Evolutionary conservation across 257 asterid species (phyloP).

Genomic region (Dorcoceras hygrometricum): DNA sequence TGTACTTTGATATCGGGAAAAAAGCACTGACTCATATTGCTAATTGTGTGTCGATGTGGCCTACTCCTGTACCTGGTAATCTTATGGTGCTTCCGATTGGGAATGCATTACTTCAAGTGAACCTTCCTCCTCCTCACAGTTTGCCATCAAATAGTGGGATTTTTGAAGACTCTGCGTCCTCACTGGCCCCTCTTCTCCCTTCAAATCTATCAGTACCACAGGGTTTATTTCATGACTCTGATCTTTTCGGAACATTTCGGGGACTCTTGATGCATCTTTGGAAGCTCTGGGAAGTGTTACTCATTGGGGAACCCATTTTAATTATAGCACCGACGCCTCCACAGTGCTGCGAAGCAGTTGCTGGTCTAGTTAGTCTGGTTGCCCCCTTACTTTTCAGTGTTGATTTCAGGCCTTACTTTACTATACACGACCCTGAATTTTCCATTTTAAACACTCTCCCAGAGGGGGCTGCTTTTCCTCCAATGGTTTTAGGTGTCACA

Average conservation of each 20-base stretch:
- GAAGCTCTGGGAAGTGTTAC: conserved; percentile 92
- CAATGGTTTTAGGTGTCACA: conserved; percentile 88
- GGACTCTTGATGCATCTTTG: conserved; percentile 92
- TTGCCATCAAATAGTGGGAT: conserved; percentile 79
- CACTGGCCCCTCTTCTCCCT: conserved; percentile 92
- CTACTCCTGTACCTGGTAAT: conserved; percentile 81
- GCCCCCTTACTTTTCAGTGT: conserved; percentile 90
- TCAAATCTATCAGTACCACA: conserved; percentile 79
- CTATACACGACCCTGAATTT: conserved; percentile 92
- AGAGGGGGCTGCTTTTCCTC: conserved; percentile 72
- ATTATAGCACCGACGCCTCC: conserved; percentile 94
- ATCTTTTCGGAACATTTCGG: conserved; percentile 84
- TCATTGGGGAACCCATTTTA: conserved; percentile 90
- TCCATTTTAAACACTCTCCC: conserved; percentile 70
- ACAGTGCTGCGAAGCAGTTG: conserved; percentile 93
- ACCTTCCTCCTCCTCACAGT: conserved; percentile 92
- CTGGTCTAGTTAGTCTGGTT: conserved; percentile 84
- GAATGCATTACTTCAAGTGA: conserved; percentile 75
- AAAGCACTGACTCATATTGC: conserved; percentile 84
- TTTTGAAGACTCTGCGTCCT: conserved; percentile 84
- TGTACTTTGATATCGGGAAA: conserved; percentile 89
- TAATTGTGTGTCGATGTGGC: conserved; percentile 83
- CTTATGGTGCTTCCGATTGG: conserved; percentile 90
- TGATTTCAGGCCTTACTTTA: conserved; percentile 94
- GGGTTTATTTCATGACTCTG: conserved; percentile 95